Percentiles rank a stretch among this genome's conserved stretches.
phyloP scores from a whole-genome alignment of 352 stramenopile genomes.

The Thraustotheca clavata region DNA sequence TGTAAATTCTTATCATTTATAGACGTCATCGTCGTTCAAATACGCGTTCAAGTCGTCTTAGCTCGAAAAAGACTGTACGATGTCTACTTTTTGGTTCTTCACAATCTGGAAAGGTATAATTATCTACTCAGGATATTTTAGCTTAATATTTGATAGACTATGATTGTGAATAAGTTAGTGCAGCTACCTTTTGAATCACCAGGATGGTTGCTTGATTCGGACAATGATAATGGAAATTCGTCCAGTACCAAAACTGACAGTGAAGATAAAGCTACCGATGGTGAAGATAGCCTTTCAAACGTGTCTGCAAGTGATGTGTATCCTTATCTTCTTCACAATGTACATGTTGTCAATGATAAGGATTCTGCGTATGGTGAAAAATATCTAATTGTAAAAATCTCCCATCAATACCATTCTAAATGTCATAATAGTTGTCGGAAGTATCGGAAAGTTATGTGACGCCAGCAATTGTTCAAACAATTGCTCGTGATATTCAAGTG shows the following conservation, averaged over 20 bases:
- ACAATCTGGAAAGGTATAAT: conserved; percentile 31
- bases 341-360: conserved; percentile 13
- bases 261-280: neutral
- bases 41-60: neutral
- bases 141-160: neutral
- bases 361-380: neutral
- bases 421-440: conserved; percentile 18
- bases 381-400: conserved; percentile 11
- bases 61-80: conserved; percentile 1
- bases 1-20: conserved; percentile 5
- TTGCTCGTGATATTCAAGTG: conserved; percentile 12
- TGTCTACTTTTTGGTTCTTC: conserved; percentile 36
- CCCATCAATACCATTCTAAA: neutral
- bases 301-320: conserved; percentile 4
- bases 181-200: neutral
- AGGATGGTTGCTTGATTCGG: neutral
- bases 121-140: neutral
- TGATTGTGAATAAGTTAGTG: neutral
- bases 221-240: neutral
- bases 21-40: neutral
- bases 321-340: conserved; percentile 22
- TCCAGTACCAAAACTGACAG: too few relatives aligned
- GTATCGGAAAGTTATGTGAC: conserved; percentile 15
- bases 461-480: conserved; percentile 6
- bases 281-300: neutral